Conservation (phyloP, 352 stramenopile species). For the Albugo laibachii region DNA sequence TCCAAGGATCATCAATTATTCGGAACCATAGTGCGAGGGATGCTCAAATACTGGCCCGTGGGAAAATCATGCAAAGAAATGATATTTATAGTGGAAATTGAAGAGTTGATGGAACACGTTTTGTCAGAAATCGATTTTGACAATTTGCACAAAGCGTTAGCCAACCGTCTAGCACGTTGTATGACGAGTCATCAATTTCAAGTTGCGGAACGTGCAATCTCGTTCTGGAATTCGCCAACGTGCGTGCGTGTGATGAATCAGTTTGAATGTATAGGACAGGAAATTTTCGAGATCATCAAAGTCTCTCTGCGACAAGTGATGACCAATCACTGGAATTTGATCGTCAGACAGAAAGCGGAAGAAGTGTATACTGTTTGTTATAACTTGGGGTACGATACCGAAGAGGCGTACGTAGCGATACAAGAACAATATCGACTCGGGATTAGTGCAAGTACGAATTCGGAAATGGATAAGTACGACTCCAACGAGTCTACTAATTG, state of each 20-base stretch:
- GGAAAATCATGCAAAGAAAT: slow-evolving; percentile 12
- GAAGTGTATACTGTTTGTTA: slow-evolving; percentile 9
- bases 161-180: slow-evolving; percentile 2
- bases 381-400: slow-evolving; percentile 9
- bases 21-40: slow-evolving; percentile 8
- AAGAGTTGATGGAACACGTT: slow-evolving; percentile 14
- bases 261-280: slow-evolving; percentile 8
- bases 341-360: slow-evolving; percentile 8
- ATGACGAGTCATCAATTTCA: slow-evolving; percentile 8
- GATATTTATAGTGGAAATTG: slow-evolving; percentile 12
- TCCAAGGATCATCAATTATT: slow-evolving; percentile 10
- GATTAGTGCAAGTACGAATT: too few relatives aligned
- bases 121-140: slow-evolving; percentile 7
- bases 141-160: slow-evolving; percentile 3
- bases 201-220: slow-evolving; percentile 8
- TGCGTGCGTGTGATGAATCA: slow-evolving; percentile 9
- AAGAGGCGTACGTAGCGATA: not conserved
- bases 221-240: slow-evolving; percentile 8
- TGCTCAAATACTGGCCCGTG: slow-evolving; percentile 8
- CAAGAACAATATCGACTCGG: too few relatives aligned
- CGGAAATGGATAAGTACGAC: too few relatives aligned
- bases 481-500: too few relatives aligned
- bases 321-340: slow-evolving; percentile 6
- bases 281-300: slow-evolving; percentile 9
- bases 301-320: slow-evolving; percentile 1